These are phyloP conservation scores for Microsporum audouinii DNA, from an alignment of 2,329 filamentous ascomycete species.

Conservation along the genomic window DNA sequence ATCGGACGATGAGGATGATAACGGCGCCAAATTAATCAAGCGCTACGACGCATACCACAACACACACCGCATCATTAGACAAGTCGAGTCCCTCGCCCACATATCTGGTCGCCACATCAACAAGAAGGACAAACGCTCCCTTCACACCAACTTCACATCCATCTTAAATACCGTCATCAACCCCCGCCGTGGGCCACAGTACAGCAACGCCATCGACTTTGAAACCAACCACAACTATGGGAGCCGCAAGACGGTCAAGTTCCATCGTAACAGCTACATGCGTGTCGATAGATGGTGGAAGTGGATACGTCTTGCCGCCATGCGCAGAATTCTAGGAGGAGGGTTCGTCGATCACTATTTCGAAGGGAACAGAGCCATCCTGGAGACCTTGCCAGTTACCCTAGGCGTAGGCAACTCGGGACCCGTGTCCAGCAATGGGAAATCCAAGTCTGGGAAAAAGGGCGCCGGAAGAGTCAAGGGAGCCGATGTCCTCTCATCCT, in stretches of 20 bases:
- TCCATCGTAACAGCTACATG: slow-evolving; percentile 49
- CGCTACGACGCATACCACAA: slow-evolving; percentile 58
- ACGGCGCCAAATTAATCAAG: slow-evolving; percentile 42
- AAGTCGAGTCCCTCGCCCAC: slow-evolving; percentile 48
- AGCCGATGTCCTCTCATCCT: not conserved
- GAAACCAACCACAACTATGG: slow-evolving; percentile 51
- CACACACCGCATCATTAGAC: slow-evolving; percentile 48
- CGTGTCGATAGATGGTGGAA: slow-evolving; percentile 66
- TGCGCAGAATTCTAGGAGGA: slow-evolving; percentile 50
- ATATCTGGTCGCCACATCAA: slow-evolving; percentile 51
- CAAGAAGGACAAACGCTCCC: slow-evolving; percentile 54
- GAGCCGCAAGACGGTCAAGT: slow-evolving; percentile 49
- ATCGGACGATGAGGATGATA: slow-evolving; percentile 26
- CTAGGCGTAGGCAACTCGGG: not conserved
- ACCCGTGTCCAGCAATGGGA: not conserved
- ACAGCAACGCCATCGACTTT: slow-evolving; percentile 52
- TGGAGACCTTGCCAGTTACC: slow-evolving; percentile 44
- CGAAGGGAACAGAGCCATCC: slow-evolving; percentile 49
- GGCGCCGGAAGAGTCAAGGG: not conserved
- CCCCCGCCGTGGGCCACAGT: slow-evolving; percentile 54
- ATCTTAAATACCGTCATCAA: slow-evolving; percentile 56
- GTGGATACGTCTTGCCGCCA: slow-evolving; percentile 49
- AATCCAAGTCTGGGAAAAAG: not conserved
- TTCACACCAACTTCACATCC: slow-evolving; percentile 56
- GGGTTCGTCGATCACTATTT: slow-evolving; percentile 53